Conservation (phyloP, 2,329 filamentous ascomycete species). For the Endoconidiophora polonica region DNA sequence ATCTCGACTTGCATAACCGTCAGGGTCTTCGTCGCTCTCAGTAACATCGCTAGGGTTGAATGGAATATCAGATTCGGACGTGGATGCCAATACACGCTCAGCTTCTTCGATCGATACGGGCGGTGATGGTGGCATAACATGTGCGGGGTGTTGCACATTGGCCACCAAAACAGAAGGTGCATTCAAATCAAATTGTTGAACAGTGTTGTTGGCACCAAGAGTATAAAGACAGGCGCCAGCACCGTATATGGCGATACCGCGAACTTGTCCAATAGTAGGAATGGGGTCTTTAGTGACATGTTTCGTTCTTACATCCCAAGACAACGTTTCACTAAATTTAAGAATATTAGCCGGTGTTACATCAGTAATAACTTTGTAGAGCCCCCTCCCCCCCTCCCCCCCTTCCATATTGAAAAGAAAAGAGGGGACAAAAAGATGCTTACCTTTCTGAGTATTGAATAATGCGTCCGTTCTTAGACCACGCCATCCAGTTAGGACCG, state of each 20-base stretch:
- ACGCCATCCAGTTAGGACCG: conserved; percentile 88
- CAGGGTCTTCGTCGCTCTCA: conserved; percentile 58
- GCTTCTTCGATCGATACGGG: conserved; percentile 62
- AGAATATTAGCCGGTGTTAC: too few relatives aligned
- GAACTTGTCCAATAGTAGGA: conserved; percentile 66
- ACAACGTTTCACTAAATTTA: conserved; percentile 49
- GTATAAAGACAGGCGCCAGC: conserved; percentile 87
- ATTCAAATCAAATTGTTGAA: conserved; percentile 91
- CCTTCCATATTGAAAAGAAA: background rate
- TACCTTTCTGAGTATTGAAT: conserved; percentile 85
- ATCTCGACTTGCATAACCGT: background rate
- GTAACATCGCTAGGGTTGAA: conserved; percentile 40
- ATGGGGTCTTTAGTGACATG: conserved; percentile 81
- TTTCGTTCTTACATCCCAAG: conserved; percentile 98
- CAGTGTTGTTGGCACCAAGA: conserved; percentile 68
- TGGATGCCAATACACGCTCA: conserved; percentile 33
- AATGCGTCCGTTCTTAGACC: conserved; percentile 95
- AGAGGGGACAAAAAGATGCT: conserved; percentile 24
- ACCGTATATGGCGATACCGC: conserved; percentile 73
- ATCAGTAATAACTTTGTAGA: background rate
- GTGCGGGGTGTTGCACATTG: conserved; percentile 68
- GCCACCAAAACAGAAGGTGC: conserved; percentile 64
- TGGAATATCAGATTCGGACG: conserved; percentile 36
- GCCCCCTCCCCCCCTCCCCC: too few relatives aligned
- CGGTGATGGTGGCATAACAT: conserved; percentile 62